These are phyloP conservation scores for Kickxella alabastrina DNA, from an alignment of 192 early-diverging fungal genomes.

Conservation along the genomic window DNA sequence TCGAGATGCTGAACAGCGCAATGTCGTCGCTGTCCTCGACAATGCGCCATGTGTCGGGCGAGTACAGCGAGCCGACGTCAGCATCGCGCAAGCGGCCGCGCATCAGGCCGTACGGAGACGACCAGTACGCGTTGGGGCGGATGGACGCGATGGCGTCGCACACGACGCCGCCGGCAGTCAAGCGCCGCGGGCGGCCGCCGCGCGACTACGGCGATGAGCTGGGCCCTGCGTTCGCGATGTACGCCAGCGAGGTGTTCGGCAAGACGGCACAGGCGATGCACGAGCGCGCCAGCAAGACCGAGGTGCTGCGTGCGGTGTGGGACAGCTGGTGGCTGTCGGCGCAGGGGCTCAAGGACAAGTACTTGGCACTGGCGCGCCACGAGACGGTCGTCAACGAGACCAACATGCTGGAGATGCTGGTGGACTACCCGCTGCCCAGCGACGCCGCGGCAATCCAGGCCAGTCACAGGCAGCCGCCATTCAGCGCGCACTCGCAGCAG, in stretches of 20 bases:
- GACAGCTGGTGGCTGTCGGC: constrained; percentile 47
- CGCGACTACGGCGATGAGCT: constrained; percentile 51
- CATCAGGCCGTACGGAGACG: constrained; percentile 7
- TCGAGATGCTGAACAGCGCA: constrained; percentile 35
- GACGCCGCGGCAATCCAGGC: constrained; percentile 24
- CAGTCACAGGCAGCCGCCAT: neutral
- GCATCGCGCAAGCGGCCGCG: constrained; percentile 39
- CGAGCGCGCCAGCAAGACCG: constrained; percentile 15
- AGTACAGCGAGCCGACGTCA: constrained; percentile 9
- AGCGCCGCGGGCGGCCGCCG: constrained; percentile 51
- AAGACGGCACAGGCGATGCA: constrained; percentile 8
- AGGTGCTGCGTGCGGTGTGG: constrained; percentile 42
- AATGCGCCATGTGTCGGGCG: constrained; percentile 25
- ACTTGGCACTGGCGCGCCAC: constrained; percentile 34
- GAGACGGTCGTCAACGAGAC: constrained; percentile 45
- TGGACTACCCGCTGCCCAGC: constrained; percentile 41
- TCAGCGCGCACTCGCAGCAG: constrained; percentile 2
- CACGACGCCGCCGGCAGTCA: constrained; percentile 29
- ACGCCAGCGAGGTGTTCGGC: constrained; percentile 34
- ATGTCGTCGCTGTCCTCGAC: constrained; percentile 27
- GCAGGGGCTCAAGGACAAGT: constrained; percentile 44
- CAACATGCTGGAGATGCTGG: constrained; percentile 45
- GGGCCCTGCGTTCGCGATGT: constrained; percentile 47
- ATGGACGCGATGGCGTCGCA: constrained; percentile 3
- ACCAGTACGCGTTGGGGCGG: constrained; percentile 1